Evolutionary conservation across 225 moss, liverwort and hornwort species (phyloP).

Genomic region (Thuidium tamariscinum): DNA sequence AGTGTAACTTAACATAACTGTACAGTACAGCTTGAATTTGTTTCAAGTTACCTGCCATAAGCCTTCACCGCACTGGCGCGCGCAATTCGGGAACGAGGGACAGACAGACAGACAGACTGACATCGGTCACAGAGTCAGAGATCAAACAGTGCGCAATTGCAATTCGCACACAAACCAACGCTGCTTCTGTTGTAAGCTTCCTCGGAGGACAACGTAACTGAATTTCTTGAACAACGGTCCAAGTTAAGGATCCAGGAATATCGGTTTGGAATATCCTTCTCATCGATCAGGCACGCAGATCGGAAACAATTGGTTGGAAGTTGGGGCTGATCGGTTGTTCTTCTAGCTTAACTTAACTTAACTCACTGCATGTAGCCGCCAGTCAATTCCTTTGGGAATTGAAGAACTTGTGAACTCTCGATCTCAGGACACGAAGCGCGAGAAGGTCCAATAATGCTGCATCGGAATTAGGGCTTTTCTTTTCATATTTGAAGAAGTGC

Average conservation of each 20-base stretch:
- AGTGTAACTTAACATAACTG: too few relatives aligned
- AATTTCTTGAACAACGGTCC: not conserved
- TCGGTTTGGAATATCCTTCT: not conserved
- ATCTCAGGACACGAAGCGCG: too few relatives aligned
- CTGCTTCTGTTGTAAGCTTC: not conserved
- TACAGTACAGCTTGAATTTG: too few relatives aligned
- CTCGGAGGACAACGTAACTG: not conserved
- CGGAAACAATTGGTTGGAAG: not conserved
- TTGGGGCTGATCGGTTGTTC: not conserved
- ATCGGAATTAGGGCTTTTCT: too few relatives aligned
- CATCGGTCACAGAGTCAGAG: not conserved
- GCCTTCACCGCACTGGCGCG: too few relatives aligned
- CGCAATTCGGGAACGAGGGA: not conserved
- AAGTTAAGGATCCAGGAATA: not conserved
- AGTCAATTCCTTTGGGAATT: not conserved
- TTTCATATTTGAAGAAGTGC: too few relatives aligned
- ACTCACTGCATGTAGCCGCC: too few relatives aligned
- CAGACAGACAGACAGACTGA: not conserved
- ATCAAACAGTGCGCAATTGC: too few relatives aligned
- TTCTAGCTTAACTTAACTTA: not conserved
- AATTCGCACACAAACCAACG: too few relatives aligned
- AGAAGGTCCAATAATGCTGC: too few relatives aligned
- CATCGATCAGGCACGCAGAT: too few relatives aligned
- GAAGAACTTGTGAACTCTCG: not conserved
- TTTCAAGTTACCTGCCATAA: too few relatives aligned